These are phyloP conservation scores for Ogataea degrootiae DNA, from an alignment of 805 yeast genomes.

Conservation along the genomic window DNA sequence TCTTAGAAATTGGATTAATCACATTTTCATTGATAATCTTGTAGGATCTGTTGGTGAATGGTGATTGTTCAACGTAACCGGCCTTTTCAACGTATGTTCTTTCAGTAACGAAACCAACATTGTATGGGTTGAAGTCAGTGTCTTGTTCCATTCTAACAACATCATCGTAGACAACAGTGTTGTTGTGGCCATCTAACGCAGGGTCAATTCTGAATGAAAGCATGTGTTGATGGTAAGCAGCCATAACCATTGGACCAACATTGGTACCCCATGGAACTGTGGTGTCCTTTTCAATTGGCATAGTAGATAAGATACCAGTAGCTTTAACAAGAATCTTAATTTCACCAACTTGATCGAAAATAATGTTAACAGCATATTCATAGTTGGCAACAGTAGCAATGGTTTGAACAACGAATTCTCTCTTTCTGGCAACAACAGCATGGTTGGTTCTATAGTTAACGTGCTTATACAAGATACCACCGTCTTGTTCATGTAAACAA, in stretches of 20 bases:
- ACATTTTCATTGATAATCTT: conserved; percentile 71
- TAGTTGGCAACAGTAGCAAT: conserved; percentile 83
- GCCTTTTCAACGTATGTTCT: conserved; percentile 65
- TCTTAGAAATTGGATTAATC: conserved; percentile 63
- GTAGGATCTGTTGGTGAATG: conserved; percentile 69
- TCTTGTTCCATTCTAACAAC: conserved; percentile 55
- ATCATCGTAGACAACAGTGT: conserved; percentile 70
- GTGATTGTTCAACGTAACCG: conserved; percentile 68
- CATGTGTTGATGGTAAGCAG: conserved; percentile 81
- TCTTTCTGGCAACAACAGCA: conserved; percentile 69
- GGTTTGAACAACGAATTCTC: conserved; percentile 76
- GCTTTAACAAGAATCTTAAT: conserved; percentile 77
- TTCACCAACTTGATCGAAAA: conserved; percentile 74
- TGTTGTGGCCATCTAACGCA: conserved; percentile 75
- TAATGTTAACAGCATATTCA: conserved; percentile 69
- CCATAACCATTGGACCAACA: conserved; percentile 76
- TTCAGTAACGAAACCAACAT: conserved; percentile 64
- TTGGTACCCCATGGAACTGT: conserved; percentile 70
- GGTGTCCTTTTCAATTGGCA: conserved; percentile 70
- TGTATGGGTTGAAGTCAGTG: conserved; percentile 54
- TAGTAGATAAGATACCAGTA: conserved; percentile 81
- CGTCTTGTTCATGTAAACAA: conserved; percentile 78
- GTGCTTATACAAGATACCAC: conserved; percentile 74
- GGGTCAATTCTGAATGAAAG: conserved; percentile 78
- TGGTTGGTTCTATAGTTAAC: conserved; percentile 69